A percentile compares a stretch with the other conserved stretches of the same genome.
phyloP scores from a whole-genome alignment of 306 rosid genomes.

The Citrullus colocynthis region DNA sequence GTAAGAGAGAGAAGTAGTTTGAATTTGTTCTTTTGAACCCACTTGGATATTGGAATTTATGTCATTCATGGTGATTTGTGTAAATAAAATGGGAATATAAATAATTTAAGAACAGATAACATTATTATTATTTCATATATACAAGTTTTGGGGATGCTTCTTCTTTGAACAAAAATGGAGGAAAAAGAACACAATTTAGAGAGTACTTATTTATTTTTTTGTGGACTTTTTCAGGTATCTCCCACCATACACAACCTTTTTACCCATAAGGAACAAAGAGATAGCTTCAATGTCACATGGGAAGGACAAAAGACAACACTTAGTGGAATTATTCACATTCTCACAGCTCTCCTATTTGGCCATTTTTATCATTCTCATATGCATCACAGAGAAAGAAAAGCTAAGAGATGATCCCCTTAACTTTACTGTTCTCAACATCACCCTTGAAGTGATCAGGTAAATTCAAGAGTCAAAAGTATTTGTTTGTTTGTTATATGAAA shows the following conservation, averaged over 20 bases:
- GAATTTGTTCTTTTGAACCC: not conserved
- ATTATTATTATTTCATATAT: not conserved
- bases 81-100: not conserved
- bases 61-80: not conserved
- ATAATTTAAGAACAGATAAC: not conserved
- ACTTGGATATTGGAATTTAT: not conserved
- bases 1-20: not conserved
- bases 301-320: constrained; percentile 1
- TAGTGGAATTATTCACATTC: constrained; percentile 22
- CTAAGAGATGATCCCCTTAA: constrained; percentile 63
- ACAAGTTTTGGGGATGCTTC: not conserved
- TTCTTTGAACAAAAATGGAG: not conserved
- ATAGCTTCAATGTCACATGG: not conserved
- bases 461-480: not conserved
- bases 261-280: constrained; percentile 17
- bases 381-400: constrained; percentile 47
- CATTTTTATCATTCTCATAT: constrained; percentile 45
- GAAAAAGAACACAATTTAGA: too few species aligned
- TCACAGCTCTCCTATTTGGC: constrained; percentile 52
- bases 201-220: not conserved
- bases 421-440: constrained; percentile 43
- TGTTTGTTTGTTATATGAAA: too few species aligned
- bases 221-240: constrained; percentile 35
- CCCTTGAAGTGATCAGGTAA: constrained; percentile 48
- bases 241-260: constrained; percentile 40